Base-by-base conservation (phyloP, 495 filamentous ascomycete species). In the Penicillium subrubescens region DNA sequence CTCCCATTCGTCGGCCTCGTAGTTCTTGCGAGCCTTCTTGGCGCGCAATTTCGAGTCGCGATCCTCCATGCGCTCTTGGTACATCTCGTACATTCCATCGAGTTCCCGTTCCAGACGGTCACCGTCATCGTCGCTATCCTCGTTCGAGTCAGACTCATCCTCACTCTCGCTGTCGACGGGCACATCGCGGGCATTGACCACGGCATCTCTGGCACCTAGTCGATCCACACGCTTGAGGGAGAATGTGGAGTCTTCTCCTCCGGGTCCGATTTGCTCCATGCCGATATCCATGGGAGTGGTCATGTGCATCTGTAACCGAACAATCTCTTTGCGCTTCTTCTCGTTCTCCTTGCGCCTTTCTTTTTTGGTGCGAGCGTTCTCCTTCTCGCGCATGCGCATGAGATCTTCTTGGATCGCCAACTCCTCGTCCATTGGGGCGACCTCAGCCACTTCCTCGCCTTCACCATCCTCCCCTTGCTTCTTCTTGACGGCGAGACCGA, bases 261-360 rank as follows among this genome's bases (percentile, higher is more conserved):
- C 77, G 1, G 90, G 88, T 14, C 91, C 91, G n/a, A 83, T 79
- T 73, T 97, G 92, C 73, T 97, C 94, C 81, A 95, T 89, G 66
- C 95, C 95, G 67, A 99, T 96, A 64, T 99, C 96, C 82, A 91
- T 94, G 17, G 95, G 94, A 1, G 92, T 90, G 17, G 88, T 92
- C 96, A 99, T 98, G 76, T 97, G 87, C 82, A 99, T 86, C 77
- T 99, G 96, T 89, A 98, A 87, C 52, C 95, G 90, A 33, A 94
- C 82, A 59, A 97, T 94, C 61, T 97, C 94, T 74, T 90, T 93
- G 66, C 90, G 88, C 78, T 93, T 97, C 71, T 87, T 88, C 75
- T 97, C 94, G 65, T 97, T 97, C 43, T 94, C 92, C 67, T 85
- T 89, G 63, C 92, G 82, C 62, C 89, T 82, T 69, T 93, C 90